phyloP scores from a whole-genome alignment of 306 rosid genomes.

The Dryas octopetala region DNA sequence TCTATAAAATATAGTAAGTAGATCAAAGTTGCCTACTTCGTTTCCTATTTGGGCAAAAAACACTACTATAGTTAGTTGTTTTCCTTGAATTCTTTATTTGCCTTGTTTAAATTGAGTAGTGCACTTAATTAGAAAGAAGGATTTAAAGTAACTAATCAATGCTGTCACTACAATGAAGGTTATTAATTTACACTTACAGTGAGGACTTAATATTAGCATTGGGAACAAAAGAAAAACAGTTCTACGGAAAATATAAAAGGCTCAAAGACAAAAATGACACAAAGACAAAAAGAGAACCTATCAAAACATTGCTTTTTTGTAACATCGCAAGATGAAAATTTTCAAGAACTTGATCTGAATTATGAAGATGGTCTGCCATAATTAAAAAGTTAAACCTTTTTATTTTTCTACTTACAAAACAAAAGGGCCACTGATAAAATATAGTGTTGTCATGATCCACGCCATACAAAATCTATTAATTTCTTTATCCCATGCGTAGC shows the following conservation, averaged over 20 bases:
- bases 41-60: too few species aligned
- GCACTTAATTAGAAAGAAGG: too few species aligned
- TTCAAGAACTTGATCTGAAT: constrained; percentile 1
- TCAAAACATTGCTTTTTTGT: not conserved
- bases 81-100: too few species aligned
- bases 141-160: too few species aligned
- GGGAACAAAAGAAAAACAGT: not conserved
- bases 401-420: constrained; percentile 6
- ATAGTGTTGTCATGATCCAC: constrained; percentile 23
- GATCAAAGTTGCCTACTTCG: too few species aligned
- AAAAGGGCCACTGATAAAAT: constrained; percentile 13
- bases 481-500: constrained; percentile 20
- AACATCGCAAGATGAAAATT: not conserved
- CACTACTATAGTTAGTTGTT: too few species aligned
- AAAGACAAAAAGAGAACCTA: constrained; percentile 3
- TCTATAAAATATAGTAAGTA: too few species aligned
- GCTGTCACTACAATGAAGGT: too few species aligned
- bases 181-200: too few species aligned
- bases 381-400: constrained; percentile 16
- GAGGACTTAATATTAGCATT: too few species aligned
- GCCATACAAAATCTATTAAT: constrained; percentile 15
- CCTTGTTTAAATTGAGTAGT: too few species aligned
- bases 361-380: constrained; percentile 33
- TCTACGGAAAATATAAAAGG: not conserved
- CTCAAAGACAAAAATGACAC: not conserved